Conservation (phyloP, 768 basidiomycete species). For the Phaffia tasmanica region DNA sequence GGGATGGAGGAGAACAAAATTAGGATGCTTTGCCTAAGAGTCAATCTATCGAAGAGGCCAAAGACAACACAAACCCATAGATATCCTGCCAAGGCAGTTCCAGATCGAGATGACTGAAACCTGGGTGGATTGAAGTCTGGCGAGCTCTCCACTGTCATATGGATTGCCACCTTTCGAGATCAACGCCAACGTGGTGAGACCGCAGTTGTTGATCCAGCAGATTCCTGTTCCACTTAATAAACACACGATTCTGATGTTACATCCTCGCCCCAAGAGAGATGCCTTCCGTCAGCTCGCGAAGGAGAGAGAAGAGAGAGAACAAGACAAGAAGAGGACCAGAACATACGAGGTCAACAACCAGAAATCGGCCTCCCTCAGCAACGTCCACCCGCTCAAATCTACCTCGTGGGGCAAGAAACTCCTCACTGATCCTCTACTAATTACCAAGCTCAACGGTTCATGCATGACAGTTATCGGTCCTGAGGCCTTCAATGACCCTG, state of each 20-base stretch:
- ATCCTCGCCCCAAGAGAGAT: no score
- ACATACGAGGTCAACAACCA: slow-evolving; percentile 57
- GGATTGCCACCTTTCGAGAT: slow-evolving; percentile 51
- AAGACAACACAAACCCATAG: slow-evolving; percentile 43
- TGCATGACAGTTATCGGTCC: neutral
- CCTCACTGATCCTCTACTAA: slow-evolving; percentile 7
- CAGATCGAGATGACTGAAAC: slow-evolving; percentile 71
- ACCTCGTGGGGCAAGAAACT: slow-evolving; percentile 26
- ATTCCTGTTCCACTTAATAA: neutral
- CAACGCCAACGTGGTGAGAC: slow-evolving; percentile 55
- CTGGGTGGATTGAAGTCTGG: slow-evolving; percentile 69
- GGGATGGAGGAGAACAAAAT: slow-evolving; percentile 6
- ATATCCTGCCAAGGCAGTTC: slow-evolving; percentile 67
- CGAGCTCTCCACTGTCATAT: slow-evolving; percentile 58
- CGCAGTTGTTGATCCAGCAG: slow-evolving; percentile 68
- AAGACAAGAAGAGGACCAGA: slow-evolving; percentile 42
- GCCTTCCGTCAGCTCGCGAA: slow-evolving; percentile 1
- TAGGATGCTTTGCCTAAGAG: neutral
- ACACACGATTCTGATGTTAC: slow-evolving; percentile 36
- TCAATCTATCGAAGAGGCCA: neutral
- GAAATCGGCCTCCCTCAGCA: slow-evolving; percentile 52
- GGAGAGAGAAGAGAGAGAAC: neutral
- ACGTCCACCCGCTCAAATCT: slow-evolving; percentile 48
- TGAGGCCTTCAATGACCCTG: no score
- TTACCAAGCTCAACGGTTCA: slow-evolving; percentile 3